Percentiles rank a stretch among this genome's conserved stretches.
Conservation (phyloP, 2,329 filamentous ascomycete genomes). For the Raffaelea albimanens region DNA sequence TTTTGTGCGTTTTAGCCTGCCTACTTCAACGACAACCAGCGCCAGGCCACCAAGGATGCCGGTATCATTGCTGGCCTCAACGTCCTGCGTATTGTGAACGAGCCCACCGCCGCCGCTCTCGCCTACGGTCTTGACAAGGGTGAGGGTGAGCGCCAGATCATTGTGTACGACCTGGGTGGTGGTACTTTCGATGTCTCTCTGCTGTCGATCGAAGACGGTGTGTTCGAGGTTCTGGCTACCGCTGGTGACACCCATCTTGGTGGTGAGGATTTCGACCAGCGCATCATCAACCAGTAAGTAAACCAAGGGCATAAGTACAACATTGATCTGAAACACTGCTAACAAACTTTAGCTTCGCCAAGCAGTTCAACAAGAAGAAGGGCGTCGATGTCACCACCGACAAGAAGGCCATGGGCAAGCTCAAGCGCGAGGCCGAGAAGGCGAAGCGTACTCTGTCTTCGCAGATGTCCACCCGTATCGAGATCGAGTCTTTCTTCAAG, state of each 20-base stretch:
- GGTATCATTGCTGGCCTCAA: constrained; percentile 87
- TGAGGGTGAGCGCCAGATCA: constrained; percentile 74
- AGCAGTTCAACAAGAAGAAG: constrained; percentile 99
- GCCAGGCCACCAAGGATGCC: constrained; percentile 93
- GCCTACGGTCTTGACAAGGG: constrained; percentile 90
- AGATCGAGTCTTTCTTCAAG: constrained; percentile 95
- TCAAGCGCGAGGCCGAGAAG: constrained; percentile 99
- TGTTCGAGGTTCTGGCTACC: constrained; percentile 90
- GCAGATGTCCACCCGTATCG: constrained; percentile 85
- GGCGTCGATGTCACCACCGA: constrained; percentile 87
- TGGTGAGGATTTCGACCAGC: constrained; percentile 98
- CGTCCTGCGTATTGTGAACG: constrained; percentile 92
- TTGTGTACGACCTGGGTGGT: constrained; percentile 90
- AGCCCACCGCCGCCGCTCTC: constrained; percentile 90
- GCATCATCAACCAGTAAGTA: constrained; percentile 68
- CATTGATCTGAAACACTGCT: background rate
- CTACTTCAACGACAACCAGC: constrained; percentile 98
- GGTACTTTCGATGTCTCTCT: constrained; percentile 93
- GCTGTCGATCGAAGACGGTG: constrained; percentile 81
- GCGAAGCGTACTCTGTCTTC: constrained; percentile 96
- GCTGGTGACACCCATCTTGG: constrained; percentile 95
- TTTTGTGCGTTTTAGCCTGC: constrained; percentile 42
- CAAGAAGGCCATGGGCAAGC: constrained; percentile 95
- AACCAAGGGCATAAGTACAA: background rate
- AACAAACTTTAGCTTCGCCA: constrained; percentile 53